These are phyloP conservation scores for Debaryomyces prosopidis DNA, from an alignment of 805 yeast genomes.

Conservation along the genomic window DNA sequence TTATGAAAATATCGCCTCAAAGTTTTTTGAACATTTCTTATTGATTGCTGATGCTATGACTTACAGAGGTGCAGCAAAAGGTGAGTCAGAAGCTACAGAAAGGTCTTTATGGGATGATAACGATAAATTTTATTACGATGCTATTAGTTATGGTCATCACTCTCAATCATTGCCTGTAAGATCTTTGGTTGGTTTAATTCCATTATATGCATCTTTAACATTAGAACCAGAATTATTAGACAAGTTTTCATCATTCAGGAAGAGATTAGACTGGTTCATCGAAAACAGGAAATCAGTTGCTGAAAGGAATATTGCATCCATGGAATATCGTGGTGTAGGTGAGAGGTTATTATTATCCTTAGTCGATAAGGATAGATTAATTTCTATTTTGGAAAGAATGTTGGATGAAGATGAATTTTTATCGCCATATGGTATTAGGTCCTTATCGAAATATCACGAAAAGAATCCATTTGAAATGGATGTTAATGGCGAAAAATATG, in stretches of 20 bases:
- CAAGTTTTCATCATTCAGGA: conserved; percentile 78
- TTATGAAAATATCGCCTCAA: conserved; percentile 91
- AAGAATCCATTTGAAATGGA: conserved; percentile 82
- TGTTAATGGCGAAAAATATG: conserved; percentile 72
- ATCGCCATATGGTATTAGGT: conserved; percentile 83
- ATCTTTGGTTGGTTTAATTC: conserved; percentile 88
- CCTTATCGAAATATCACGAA: conserved; percentile 83
- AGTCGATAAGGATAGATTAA: conserved; percentile 77
- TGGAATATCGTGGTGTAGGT: conserved; percentile 78
- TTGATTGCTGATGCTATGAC: conserved; percentile 94
- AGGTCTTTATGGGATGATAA: conserved; percentile 86
- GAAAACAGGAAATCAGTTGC: conserved; percentile 69
- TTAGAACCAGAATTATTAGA: conserved; percentile 80
- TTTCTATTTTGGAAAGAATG: conserved; percentile 74
- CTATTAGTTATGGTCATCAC: conserved; percentile 74
- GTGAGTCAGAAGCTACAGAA: conserved; percentile 43
- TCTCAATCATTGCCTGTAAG: conserved; percentile 77
- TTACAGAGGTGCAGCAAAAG: conserved; percentile 47
- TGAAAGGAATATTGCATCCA: conserved; percentile 81
- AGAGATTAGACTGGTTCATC: conserved; percentile 81
- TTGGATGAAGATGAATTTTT: conserved; percentile 85
- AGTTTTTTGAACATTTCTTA: conserved; percentile 89
- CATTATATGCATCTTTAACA: conserved; percentile 85
- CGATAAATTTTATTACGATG: conserved; percentile 87
- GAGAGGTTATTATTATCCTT: conserved; percentile 77